A percentile compares a stretch with the other conserved stretches of the same genome.
These are phyloP conservation scores for Yamadazyma nakazawae DNA, from an alignment of 805 yeast species.

Conservation along the genomic window DNA sequence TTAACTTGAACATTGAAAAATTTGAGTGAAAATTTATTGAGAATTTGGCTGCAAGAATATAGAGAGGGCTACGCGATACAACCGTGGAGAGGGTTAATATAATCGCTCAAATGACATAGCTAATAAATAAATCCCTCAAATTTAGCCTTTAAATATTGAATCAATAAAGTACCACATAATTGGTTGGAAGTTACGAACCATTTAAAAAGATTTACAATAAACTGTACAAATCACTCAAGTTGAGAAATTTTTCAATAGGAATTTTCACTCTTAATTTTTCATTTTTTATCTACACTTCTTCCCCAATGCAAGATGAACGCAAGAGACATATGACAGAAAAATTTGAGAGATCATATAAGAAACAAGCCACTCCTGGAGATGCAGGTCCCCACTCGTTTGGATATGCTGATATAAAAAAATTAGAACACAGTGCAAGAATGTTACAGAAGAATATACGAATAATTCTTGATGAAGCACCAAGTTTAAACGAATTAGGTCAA, in stretches of 20 bases:
- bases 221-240: not conserved
- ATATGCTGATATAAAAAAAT: conserved; percentile 35
- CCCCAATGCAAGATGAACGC: conserved; percentile 3
- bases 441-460: conserved; percentile 50
- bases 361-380: not conserved
- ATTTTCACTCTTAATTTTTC: not conserved
- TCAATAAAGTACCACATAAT: not conserved
- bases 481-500: conserved; percentile 37
- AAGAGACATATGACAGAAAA: conserved; percentile 12
- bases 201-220: not conserved
- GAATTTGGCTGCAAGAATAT: not conserved
- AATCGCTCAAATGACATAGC: not conserved
- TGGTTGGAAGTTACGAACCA: not conserved
- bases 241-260: not conserved
- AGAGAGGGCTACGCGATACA: not conserved
- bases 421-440: conserved; percentile 38
- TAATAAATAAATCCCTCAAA: not conserved
- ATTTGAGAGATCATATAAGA: not conserved
- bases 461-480: conserved; percentile 57
- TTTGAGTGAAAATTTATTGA: not conserved
- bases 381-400: conserved; percentile 19
- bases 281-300: not conserved
- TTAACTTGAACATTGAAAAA: not conserved
- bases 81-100: not conserved
- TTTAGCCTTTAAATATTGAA: not conserved